phyloP scores from a whole-genome alignment of 768 basidiomycete species.

The Boletus barrowsii region DNA sequence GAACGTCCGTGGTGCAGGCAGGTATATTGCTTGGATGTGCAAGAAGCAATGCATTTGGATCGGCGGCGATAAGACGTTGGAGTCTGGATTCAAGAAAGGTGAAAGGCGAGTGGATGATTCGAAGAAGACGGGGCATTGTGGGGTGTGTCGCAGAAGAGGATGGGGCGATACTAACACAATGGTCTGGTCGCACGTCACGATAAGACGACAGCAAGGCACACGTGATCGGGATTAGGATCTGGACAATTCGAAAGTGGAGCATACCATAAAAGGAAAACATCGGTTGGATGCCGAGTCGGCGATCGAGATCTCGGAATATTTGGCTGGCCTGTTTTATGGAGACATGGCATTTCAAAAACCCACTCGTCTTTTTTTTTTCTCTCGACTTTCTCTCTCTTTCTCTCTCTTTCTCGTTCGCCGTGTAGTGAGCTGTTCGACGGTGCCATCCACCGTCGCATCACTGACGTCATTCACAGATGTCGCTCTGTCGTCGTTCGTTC shows the following conservation, averaged over 20 bases:
- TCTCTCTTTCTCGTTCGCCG: neutral
- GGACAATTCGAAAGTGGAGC: conserved; percentile 19
- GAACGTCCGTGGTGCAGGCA: too few species aligned
- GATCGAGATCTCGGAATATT: conserved; percentile 22
- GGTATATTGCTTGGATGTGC: too few species aligned
- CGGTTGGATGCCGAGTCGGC: conserved; percentile 11
- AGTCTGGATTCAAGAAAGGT: too few species aligned
- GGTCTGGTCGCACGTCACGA: neutral
- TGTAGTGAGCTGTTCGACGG: neutral
- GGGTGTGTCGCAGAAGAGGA: too few species aligned
- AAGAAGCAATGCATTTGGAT: too few species aligned
- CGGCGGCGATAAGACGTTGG: too few species aligned
- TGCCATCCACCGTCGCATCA: neutral
- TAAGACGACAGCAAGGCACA: conserved; percentile 21
- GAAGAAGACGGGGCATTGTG: too few species aligned
- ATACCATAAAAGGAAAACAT: conserved; percentile 1
- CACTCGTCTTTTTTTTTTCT: neutral
- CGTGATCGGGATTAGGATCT: conserved; percentile 22
- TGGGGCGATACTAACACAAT: too few species aligned
- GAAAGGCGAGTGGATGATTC: too few species aligned
- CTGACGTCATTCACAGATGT: conserved; percentile 20
- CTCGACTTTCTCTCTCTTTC: neutral
- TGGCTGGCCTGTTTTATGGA: conserved; percentile 1
- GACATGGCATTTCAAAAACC: conserved; percentile 12
- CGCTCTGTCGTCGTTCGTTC: conserved; percentile 26